These are phyloP conservation scores for Diaporthe vaccinii DNA, from an alignment of 2,329 filamentous ascomycete genomes.

Conservation along the genomic window DNA sequence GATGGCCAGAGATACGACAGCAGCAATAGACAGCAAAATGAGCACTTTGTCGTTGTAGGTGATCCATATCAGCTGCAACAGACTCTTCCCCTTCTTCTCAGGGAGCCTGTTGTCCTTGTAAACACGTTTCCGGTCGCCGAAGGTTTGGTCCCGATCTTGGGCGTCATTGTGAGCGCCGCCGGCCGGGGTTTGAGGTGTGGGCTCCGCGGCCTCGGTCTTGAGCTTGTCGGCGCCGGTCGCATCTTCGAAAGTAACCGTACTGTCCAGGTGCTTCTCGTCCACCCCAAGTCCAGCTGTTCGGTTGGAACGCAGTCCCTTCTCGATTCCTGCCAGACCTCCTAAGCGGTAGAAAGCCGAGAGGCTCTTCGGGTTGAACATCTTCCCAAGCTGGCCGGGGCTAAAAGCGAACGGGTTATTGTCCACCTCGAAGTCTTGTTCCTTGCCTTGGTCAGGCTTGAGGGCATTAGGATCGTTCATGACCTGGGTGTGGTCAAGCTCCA, in stretches of 20 bases:
- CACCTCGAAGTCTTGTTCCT: conserved; percentile 81
- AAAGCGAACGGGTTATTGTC: conserved; percentile 89
- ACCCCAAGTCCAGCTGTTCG: conserved; percentile 79
- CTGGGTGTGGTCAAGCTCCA: conserved; percentile 61
- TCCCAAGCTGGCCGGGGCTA: conserved; percentile 84
- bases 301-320: conserved; percentile 82
- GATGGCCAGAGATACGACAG: conserved; percentile 79
- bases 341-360: conserved; percentile 84
- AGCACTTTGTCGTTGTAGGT: conserved; percentile 88
- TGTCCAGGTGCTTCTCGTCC: conserved; percentile 78
- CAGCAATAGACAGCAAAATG: conserved; percentile 78
- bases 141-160: conserved; percentile 52
- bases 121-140: conserved; percentile 76
- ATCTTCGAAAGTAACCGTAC: conserved; percentile 79
- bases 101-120: conserved; percentile 81
- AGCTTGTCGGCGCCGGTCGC: conserved; percentile 62
- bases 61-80: conserved; percentile 83
- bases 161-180: neutral
- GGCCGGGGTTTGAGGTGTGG: conserved; percentile 22
- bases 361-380: conserved; percentile 91
- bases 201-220: conserved; percentile 49
- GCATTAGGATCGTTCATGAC: conserved; percentile 77
- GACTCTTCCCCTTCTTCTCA: conserved; percentile 79
- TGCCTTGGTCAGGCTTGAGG: conserved; percentile 80
- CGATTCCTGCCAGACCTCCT: conserved; percentile 82